Evolutionary conservation across 176 grass and related monocot genomes (phyloP), one percentile per base, ranked within the genome.

Genomic region (Oryza coarctata): DNA sequence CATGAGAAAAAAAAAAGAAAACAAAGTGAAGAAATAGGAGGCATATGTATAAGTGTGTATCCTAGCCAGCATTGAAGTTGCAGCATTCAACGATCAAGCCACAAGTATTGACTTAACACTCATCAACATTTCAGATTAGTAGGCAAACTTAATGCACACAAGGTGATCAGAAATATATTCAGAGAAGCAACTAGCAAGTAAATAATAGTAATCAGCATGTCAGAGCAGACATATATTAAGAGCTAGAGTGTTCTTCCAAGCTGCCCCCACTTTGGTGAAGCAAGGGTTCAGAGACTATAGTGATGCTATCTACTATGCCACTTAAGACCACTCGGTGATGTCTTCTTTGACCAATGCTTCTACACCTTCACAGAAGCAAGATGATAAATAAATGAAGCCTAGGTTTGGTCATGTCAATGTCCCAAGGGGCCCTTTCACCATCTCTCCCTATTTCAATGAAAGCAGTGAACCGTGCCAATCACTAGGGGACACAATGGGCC

Each of bases 331-430:
- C 71, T 61, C 34, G 50, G 1, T 44, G 23, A 73, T 86, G 88
- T 86, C 66, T 89, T 79, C 79, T 90, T 90, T 90, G 80, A 90
- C 88, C 88, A 86, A 79, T 62, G 38, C 79, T 20, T 32, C 49
- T 55, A 22, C 18, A 86, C 45, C 66, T 60, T 73, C 38, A 35
- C 20, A 61, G 57, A n/a, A n/a, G 57, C 28, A 65, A 74, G 7
- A 80, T 40, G 40, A 39, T 61, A 62, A 82, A 69, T 43, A 74
- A 49, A 57, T 69, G 49, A 64, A 83, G 29, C 84, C 25, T 70
- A 90, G 68, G 88, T 86, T 90, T 76, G 81, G 85, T 91, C 89
- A 84, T 87, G 85, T 91, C 85, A 91, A 81, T 79, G 63, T 86
- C 85, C 33, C 49, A 33, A 47, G 9, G 74, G 74, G 81, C 12